Conservation (phyloP, 2,329 filamentous ascomycete genomes). For the Hymenoscyphus scutula region DNA sequence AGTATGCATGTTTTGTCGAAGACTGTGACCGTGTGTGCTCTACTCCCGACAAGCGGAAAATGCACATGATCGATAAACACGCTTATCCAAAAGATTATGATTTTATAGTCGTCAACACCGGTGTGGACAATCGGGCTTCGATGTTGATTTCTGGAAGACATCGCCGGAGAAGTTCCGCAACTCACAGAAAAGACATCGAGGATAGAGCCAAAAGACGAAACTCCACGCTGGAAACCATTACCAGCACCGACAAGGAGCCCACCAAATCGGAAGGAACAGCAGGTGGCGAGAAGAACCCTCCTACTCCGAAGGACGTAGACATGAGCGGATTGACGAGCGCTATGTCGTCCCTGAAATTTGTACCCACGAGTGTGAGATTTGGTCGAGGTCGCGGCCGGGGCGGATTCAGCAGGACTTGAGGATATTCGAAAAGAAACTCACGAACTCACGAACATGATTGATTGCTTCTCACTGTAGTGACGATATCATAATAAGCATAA, state of each 20-base stretch:
- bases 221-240: conserved; percentile 19
- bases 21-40: conserved; percentile 82
- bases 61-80: conserved; percentile 94
- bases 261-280: conserved; percentile 15
- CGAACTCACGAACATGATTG: conserved; percentile 9
- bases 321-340: conserved; percentile 64
- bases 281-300: conserved; percentile 22
- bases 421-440: background rate
- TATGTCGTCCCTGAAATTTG: conserved; percentile 70
- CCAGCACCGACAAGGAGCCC: conserved; percentile 10
- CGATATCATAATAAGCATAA: conserved; percentile 12
- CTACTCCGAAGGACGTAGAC: conserved; percentile 25
- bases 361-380: conserved; percentile 66
- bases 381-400: conserved; percentile 41
- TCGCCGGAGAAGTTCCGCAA: conserved; percentile 48
- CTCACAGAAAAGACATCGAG: conserved; percentile 28
- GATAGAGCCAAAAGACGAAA: conserved; percentile 25
- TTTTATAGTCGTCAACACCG: conserved; percentile 80
- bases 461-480: conserved; percentile 2
- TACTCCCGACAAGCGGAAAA: conserved; percentile 77
- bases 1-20: conserved; percentile 90
- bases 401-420: conserved; percentile 34
- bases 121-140: conserved; percentile 81
- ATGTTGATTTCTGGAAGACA: conserved; percentile 64
- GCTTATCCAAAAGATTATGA: conserved; percentile 86